Base-by-base conservation (phyloP, 73 alveolate genomes). In the Stentor coeruleus region DNA sequence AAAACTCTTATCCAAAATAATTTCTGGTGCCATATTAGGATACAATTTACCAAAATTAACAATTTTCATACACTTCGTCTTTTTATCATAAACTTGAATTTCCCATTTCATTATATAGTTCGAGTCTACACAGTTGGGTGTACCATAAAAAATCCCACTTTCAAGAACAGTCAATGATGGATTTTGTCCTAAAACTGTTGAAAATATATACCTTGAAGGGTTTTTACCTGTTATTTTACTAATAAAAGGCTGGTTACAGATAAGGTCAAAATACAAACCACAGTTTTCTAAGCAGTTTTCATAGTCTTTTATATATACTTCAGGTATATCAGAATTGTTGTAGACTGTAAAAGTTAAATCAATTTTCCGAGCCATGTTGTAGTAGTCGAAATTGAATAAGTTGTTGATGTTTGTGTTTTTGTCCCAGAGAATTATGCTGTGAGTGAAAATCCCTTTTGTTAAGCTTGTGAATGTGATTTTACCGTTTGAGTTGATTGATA, bases 31-130 rank as follows among this genome's bases (percentile, higher is more conserved):
- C 11, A 33, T 26, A 66, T 66, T 66, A 14, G 79, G 79, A 33
- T 66, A 66, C 20, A 28, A 26, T 20, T 20, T 20, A 2, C 73
- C 73, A 20, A 66, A 2, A 20, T 20, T 33, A 1, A 66, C n/a
- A 66, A 31, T 33, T 66, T 66, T 2, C n/a, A 11, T 28, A 40
- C 79, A 66, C n/a, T 26, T 20, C 14, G 79, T 66, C 0, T 1
- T 40, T 66, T 66, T 66, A 33, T 66, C 79, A 66, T 66, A 66
- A 66, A 66, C 79, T 40, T 66, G 15, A 11, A 66, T 33, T 49
- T 49, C 66, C 66, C 66, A 49, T 20, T 49, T 20, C 6, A 49
- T 20, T 49, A 49, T 49, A 6, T 49, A 20, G 20, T 6, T 11
- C 6, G 66, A 49, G 66, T 49, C 66, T 20, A 11, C 20, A 20